Evolutionary conservation across 192 early-diverging fungal genomes (phyloP), one percentile per base, ranked within the genome.

Genomic region (Coemansia sp.): DNA sequence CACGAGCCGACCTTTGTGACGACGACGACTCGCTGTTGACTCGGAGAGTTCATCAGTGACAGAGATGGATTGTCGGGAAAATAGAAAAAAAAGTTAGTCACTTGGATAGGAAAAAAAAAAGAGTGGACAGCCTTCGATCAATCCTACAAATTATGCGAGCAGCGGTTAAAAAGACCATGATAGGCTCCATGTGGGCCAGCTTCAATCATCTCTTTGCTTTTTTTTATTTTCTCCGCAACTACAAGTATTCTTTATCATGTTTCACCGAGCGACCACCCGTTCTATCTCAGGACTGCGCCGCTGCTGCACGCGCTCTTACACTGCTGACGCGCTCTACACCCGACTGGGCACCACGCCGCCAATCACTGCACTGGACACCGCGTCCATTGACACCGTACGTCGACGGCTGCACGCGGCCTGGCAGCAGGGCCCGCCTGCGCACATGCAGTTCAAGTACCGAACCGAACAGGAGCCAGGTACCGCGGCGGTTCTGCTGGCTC

Each of bases 401-500:
- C 77, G 48, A 20, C 77, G 77, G 0, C 77, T 80, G 14, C 22
- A 22, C 30, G 48, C 57, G 25, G 61, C 72, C 7, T 20, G 33
- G 10, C 12, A n/a, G 22, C 45, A 48, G 29, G 48, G 31, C 1
- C 18, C 20, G 14, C 61, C 71, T 5, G 1, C 31, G 16, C 71
- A 69, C 38, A 25, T 73, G 64, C 65, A 32, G 20, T 82, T 82
- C 59, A 56, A 29, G 14, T 71, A 67, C 48, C 28, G 32, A 0
- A 7, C 51, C 0, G n/a, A 32, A 29, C 22, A 30, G 25, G 14
- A 30, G 3, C 40, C 57, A 2, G 22, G 22, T 11, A 67, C 61
- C 18, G 82, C 82, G 1, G 82, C 82, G 11, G 82, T 81, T 5
- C 63, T 75, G 5, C 40, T 84, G 63, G 87, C 91, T 0, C 81